Evolutionary conservation across 176 grass and related monocot species (phyloP).

Genomic region (Secale cereale): DNA sequence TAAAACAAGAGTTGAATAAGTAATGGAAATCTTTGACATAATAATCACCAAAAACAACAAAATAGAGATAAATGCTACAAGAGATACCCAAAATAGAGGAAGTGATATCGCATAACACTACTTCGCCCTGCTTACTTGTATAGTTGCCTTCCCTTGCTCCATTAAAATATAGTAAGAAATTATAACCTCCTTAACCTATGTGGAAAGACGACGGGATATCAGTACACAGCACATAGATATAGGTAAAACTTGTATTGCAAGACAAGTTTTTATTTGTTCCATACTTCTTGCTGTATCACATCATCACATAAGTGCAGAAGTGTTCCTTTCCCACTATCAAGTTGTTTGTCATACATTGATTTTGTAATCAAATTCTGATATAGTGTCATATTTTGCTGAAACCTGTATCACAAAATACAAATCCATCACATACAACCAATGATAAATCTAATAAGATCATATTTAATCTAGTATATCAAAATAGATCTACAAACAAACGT

Average conservation of each 20-base stretch:
- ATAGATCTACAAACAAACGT: background rate
- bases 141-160: conserved; percentile 71
- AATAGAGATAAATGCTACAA: background rate
- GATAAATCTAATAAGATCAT: conserved; percentile 13
- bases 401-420: conserved; percentile 50
- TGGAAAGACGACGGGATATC: background rate
- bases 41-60: background rate
- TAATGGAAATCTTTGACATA: background rate
- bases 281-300: conserved; percentile 92
- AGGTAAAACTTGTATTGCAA: background rate
- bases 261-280: conserved; percentile 19
- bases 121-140: conserved; percentile 37
- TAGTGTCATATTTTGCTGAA: conserved; percentile 79
- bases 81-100: background rate
- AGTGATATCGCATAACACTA: background rate
- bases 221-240: background rate
- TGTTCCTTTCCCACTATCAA: conserved; percentile 96
- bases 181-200: conserved; percentile 91
- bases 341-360: conserved; percentile 96
- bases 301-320: conserved; percentile 96
- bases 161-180: conserved; percentile 87
- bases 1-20: background rate
- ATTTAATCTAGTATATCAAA: conserved; percentile 16
- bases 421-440: conserved; percentile 7
- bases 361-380: conserved; percentile 94